These are phyloP conservation scores for Fusarium agapanthi DNA, from an alignment of 2,329 filamentous ascomycete genomes.

Conservation along the genomic window DNA sequence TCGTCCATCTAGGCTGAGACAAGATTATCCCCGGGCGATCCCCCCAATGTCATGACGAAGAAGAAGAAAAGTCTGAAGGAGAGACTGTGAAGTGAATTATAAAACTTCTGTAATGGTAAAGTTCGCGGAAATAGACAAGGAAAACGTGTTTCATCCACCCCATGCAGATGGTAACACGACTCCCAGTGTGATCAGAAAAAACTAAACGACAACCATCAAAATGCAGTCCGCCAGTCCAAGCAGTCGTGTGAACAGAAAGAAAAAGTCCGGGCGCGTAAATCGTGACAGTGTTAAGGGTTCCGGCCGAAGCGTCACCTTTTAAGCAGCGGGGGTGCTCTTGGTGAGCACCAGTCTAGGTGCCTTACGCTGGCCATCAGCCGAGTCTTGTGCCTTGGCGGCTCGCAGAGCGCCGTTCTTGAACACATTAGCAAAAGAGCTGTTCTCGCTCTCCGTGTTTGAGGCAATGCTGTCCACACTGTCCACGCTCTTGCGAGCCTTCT, in stretches of 20 bases:
- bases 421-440: constrained; percentile 71
- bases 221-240: constrained; percentile 48
- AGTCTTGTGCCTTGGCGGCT: constrained; percentile 62
- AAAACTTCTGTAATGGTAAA: constrained; percentile 43
- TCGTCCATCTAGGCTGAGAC: constrained; percentile 42
- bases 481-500: constrained; percentile 70
- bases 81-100: constrained; percentile 53
- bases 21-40: constrained; percentile 40
- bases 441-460: constrained; percentile 57
- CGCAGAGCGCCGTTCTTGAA: constrained; percentile 68
- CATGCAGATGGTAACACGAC: constrained; percentile 39
- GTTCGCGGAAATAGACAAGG: constrained; percentile 28
- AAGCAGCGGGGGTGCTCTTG: constrained; percentile 53
- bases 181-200: constrained; percentile 37
- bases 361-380: constrained; percentile 74
- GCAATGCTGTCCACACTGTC: constrained; percentile 72
- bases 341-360: constrained; percentile 88
- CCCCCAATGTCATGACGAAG: constrained; percentile 44
- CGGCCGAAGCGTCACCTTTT: constrained; percentile 36
- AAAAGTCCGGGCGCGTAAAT: constrained; percentile 51
- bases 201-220: constrained; percentile 43
- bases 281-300: constrained; percentile 42
- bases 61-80: constrained; percentile 48
- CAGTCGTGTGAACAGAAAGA: constrained; percentile 49
- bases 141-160: constrained; percentile 37